These are phyloP conservation scores for Boletus semigastroideus DNA, from an alignment of 1,284 basidiomycete species.

Conservation along the genomic window DNA sequence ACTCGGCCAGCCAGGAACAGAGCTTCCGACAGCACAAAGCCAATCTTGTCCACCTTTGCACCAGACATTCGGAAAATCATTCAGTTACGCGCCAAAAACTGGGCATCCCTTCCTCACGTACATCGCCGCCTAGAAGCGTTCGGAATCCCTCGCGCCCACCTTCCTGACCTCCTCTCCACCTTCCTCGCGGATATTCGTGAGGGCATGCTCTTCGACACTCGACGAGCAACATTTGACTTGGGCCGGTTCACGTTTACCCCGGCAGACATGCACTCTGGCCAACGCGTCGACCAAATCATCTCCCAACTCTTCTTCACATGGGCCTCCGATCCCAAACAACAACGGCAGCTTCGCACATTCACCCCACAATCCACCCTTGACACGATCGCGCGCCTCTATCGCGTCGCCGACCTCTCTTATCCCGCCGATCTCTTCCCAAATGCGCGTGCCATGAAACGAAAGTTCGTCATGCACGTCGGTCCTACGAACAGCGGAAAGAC, in stretches of 20 bases:
- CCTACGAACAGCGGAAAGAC: conserved; percentile 99
- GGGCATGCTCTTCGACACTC: conserved; percentile 23
- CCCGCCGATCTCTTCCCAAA: conserved; percentile 34
- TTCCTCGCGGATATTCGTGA: conserved; percentile 32
- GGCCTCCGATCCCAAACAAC: conserved; percentile 34
- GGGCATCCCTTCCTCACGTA: conserved; percentile 31
- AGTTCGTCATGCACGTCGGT: conserved; percentile 93
- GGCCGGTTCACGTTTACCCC: conserved; percentile 26
- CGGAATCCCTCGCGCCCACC: conserved; percentile 35
- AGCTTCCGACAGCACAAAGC: background rate
- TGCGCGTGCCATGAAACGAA: conserved; percentile 55
- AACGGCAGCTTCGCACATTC: conserved; percentile 16
- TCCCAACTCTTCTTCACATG: conserved; percentile 44
- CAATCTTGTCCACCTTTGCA: background rate
- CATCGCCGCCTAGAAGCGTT: conserved; percentile 35
- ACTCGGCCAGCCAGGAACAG: background rate
- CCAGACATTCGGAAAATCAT: conserved; percentile 21
- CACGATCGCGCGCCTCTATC: conserved; percentile 34
- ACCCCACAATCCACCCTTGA: conserved; percentile 31
- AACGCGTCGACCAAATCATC: conserved; percentile 34
- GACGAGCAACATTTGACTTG: conserved; percentile 25
- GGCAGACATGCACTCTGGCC: conserved; percentile 10
- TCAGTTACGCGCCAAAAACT: conserved; percentile 23
- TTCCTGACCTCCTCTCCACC: conserved; percentile 30
- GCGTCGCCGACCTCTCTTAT: conserved; percentile 38